Base-by-base conservation (phyloP, 164 flowering plant species). In the Stephania cephalantha region DNA sequence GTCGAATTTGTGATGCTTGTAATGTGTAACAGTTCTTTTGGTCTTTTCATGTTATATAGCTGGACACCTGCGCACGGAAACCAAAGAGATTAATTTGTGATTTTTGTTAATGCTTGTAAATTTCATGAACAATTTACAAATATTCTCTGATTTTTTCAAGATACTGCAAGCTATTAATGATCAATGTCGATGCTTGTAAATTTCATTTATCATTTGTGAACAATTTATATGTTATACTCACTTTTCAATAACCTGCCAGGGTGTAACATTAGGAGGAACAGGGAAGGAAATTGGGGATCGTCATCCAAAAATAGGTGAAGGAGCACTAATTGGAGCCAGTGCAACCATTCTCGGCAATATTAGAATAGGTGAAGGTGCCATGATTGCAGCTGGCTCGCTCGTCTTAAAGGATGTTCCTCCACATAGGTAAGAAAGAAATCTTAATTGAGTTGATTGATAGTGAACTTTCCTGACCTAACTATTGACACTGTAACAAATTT, bases 311-410 rank as follows among this genome's bases (percentile, higher is more conserved):
- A 83, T 92, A 46, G 88, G 91, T 63, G 86, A 88, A 67, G 92
- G 95, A 50, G 93, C 89, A 69, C 87, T 91, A 20, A 85, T 90
- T 80, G 95, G 93, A 79, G 93, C 93, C 31, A 79, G 88, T 75
- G 92, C 83, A 44, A 88, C 84, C 42, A 86, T 94, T 78, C 91
- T 94, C 58, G 98, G 98, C 50, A 94, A 94, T 74, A 90, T 94
- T 69, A 79, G 45, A 76, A 84, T 94, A 73, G 97, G 98, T 75
- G 86, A 88, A 79, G 94, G 95, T 70, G 95, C 98, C 53, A 90
- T 90, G 94, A 74, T 94, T 50, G 97, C 94, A 76, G 90, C 98
- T 73, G 91, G 95, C 73, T 91, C 97, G 61, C 89, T 94, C 76
- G 94, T 94, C 46, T 71, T 94, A 53, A 87, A 90, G 75, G 87